phyloP scores from a whole-genome alignment of 352 stramenopile genomes.

The Globisporangium spiculum region DNA sequence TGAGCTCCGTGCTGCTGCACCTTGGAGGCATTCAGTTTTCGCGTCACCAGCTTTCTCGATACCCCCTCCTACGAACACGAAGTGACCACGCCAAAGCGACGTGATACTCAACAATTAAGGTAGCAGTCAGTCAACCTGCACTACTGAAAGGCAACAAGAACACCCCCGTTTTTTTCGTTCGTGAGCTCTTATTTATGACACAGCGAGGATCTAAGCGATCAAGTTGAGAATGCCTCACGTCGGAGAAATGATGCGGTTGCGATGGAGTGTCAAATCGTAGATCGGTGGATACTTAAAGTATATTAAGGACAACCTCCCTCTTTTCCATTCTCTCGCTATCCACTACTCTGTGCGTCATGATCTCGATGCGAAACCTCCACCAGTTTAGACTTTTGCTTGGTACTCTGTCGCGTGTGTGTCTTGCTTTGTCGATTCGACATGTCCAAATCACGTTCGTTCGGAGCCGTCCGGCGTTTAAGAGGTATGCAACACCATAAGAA shows the following conservation, averaged over 20 bases:
- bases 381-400: background rate
- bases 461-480: too few species aligned
- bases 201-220: background rate
- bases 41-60: background rate
- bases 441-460: background rate
- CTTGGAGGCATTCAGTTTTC: background rate
- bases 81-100: background rate
- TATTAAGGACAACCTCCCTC: background rate
- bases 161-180: too few species aligned
- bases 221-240: background rate
- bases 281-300: background rate
- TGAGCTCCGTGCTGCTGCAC: background rate
- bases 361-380: background rate
- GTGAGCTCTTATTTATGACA: background rate
- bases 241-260: background rate
- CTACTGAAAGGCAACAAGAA: background rate
- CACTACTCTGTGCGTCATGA: background rate
- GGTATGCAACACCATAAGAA: too few species aligned
- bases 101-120: background rate
- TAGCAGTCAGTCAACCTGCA: background rate
- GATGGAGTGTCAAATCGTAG: background rate
- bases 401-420: background rate
- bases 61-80: background rate
- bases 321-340: background rate
- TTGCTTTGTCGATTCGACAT: background rate